Evolutionary conservation across 495 filamentous ascomycete species (phyloP).

Genomic region (Platismatia glauca): DNA sequence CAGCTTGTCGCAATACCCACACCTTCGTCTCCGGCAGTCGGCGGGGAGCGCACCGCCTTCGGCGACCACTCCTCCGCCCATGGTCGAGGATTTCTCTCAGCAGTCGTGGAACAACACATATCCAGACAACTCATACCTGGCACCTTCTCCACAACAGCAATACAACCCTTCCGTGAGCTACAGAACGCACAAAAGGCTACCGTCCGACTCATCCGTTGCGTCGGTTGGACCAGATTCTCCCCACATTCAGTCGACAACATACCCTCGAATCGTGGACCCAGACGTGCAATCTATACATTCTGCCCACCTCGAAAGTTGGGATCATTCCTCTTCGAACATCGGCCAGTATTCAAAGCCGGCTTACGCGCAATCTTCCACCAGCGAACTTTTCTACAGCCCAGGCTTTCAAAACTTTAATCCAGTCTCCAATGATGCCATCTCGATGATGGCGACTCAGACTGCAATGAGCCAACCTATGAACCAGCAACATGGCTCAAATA

Average conservation of each 20-base stretch:
- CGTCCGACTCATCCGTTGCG: conserved; percentile 29
- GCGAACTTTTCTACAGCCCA: conserved; percentile 22
- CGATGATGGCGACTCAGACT: conserved; percentile 35
- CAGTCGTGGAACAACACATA: conserved; percentile 17
- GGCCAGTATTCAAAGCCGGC: conserved; percentile 34
- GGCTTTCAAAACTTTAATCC: conserved; percentile 43
- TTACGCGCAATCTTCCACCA: conserved; percentile 38
- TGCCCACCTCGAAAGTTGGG: conserved; percentile 30
- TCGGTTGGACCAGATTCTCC: conserved; percentile 30
- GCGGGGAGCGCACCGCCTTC: conserved; percentile 12
- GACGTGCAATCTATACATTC: conserved; percentile 30
- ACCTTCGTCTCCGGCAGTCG: conserved; percentile 21
- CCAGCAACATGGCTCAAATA: conserved; percentile 46
- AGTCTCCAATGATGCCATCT: conserved; percentile 31
- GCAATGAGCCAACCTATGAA: conserved; percentile 51
- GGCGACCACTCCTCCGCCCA: conserved; percentile 19
- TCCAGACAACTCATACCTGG: conserved; percentile 17
- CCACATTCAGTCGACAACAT: conserved; percentile 23
- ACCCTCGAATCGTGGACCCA: conserved; percentile 33
- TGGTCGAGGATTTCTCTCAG: conserved; percentile 20
- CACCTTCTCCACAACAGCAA: conserved; percentile 16
- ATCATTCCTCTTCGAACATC: conserved; percentile 30
- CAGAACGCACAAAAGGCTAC: conserved; percentile 26
- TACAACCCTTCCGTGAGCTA: conserved; percentile 1
- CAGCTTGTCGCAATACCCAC: conserved; percentile 19